Evolutionary conservation across 441 rosid species (phyloP), one percentile per base, ranked within the genome.

Genomic region (Syzygium syzygioides): DNA sequence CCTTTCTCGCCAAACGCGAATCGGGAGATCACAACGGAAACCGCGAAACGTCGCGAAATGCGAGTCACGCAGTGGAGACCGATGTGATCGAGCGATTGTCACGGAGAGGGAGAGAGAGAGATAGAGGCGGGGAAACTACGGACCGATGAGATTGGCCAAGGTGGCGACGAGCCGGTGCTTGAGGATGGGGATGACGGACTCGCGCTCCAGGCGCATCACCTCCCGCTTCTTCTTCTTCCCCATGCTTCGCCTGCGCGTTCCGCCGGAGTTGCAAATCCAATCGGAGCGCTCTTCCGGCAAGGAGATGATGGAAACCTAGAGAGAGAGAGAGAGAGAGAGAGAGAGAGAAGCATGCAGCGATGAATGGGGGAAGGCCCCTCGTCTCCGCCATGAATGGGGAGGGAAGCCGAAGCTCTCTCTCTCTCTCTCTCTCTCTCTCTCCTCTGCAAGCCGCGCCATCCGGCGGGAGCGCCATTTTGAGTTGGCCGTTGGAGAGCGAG

Each of bases 151-250:
- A 45, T 23, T 66, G n/a, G 90, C 57, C 41, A 88, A 60, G 30
- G 87, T 14, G 66, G 84, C 66, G 84, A 88, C 15, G 76, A 88
- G 64, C 55, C 86, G 86, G 87, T 86, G 87, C 90, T 85, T 88
- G 85, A 85, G 84, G 64, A 88, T 54, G 60, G 90, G 85, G 64
- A 88, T 88, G 87, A 88, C 90, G 41, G 90, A 85, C 64, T 88
- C 90, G 79, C 62, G 86, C 87, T 88, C 90, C 87, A 88, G 48
- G 53, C 87, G 86, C 53, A 88, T 88, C 55, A 88, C 34, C 45
- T 88, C 87, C 7, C 41, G 28, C 84, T 88, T 88, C 89, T 88
- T 88, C 89, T 84, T 88, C 87, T 88, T 86, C 89, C 66, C 79
- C 87, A 60, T 60, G 7, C 64, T 87, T 60, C 86, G 85, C 19